phyloP scores from a whole-genome alignment of 495 filamentous ascomycete genomes.

The Jackrogersella minutella region DNA sequence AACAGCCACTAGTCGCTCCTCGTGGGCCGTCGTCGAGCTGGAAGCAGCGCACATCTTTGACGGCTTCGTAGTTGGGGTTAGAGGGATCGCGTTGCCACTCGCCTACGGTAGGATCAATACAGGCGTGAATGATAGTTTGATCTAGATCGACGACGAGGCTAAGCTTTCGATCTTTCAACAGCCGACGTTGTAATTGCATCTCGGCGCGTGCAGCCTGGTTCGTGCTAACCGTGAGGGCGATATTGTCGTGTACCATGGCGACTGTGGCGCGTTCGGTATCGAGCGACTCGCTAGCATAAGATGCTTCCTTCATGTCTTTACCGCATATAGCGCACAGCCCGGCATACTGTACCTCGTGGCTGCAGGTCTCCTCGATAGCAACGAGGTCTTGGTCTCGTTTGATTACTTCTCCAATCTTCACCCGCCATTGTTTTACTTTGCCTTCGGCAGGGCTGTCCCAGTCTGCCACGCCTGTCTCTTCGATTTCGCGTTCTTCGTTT shows the following conservation, averaged over 20 bases:
- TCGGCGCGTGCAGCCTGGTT: constrained; percentile 82
- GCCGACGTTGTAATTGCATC: constrained; percentile 81
- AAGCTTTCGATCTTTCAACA: constrained; percentile 80
- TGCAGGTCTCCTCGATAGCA: constrained; percentile 88
- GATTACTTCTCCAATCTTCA: constrained; percentile 76
- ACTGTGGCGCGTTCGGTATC: constrained; percentile 84
- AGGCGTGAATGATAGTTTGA: constrained; percentile 98
- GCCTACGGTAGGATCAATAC: constrained; percentile 93
- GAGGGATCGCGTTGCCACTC: constrained; percentile 91
- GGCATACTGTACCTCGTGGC: constrained; percentile 88
- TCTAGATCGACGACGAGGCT: constrained; percentile 97
- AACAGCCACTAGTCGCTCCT: constrained; percentile 69
- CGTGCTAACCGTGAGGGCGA: constrained; percentile 74
- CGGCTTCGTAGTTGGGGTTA: constrained; percentile 90
- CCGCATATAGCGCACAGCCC: constrained; percentile 92
- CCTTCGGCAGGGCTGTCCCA: constrained; percentile 88
- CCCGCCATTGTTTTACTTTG: constrained; percentile 74
- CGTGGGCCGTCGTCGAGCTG: constrained; percentile 87
- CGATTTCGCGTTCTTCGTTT: constrained; percentile 63
- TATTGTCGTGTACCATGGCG: constrained; percentile 92
- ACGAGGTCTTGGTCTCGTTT: constrained; percentile 65
- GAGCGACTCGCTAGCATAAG: constrained; percentile 59
- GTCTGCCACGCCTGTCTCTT: constrained; percentile 71
- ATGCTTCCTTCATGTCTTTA: constrained; percentile 89
- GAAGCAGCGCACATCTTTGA: constrained; percentile 87